These are phyloP conservation scores for Cryptococcus jaspeensis DNA, from an alignment of 1,284 basidiomycete genomes.

Conservation along the genomic window DNA sequence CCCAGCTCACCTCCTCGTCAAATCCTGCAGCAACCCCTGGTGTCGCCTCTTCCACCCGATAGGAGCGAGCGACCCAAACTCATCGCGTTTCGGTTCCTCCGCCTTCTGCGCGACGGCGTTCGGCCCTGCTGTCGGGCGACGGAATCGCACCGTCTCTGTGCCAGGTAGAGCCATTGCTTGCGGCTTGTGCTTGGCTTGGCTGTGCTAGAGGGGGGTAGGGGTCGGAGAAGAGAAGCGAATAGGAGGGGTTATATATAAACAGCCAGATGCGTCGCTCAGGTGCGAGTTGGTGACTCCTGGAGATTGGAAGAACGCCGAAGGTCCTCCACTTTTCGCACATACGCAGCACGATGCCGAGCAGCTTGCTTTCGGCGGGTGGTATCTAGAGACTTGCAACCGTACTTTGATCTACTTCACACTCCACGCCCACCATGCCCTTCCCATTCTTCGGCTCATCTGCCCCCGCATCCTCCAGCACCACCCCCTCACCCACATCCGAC, in stretches of 20 bases:
- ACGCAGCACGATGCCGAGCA: background rate
- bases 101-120: constrained; percentile 29
- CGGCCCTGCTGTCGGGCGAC: constrained; percentile 44
- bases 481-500: background rate
- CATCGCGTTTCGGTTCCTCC: constrained; percentile 33
- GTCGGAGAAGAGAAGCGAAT: background rate
- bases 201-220: background rate
- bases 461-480: background rate
- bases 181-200: background rate
- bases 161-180: constrained; percentile 40
- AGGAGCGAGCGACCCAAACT: constrained; percentile 43
- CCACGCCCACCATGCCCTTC: background rate
- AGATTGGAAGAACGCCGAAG: constrained; percentile 3
- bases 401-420: background rate
- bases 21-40: constrained; percentile 51
- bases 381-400: too few species aligned
- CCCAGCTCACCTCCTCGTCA: constrained; percentile 39
- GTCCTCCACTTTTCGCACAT: constrained; percentile 1
- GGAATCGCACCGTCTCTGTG: constrained; percentile 48
- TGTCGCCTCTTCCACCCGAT: constrained; percentile 48
- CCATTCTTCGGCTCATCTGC: constrained; percentile 1
- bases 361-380: too few species aligned
- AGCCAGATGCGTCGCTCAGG: background rate
- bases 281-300: background rate
- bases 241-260: too few species aligned